phyloP scores from a whole-genome alignment of 2,329 filamentous ascomycete genomes.

The Cladosporium halotolerans region DNA sequence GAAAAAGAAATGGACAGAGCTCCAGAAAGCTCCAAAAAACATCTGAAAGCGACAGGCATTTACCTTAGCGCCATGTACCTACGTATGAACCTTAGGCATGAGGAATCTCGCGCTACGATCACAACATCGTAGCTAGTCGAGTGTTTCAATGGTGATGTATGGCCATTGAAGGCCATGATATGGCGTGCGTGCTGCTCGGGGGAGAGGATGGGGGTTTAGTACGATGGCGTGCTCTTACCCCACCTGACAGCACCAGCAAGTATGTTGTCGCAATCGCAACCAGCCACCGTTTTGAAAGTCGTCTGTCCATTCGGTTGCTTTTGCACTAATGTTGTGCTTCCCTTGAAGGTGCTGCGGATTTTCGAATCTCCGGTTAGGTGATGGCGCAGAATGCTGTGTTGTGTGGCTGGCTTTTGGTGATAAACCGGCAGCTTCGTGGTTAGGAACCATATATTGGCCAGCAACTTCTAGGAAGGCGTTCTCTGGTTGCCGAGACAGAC shows the following conservation, averaged over 20 bases:
- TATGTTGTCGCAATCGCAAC: not conserved
- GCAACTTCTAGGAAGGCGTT: too few relatives aligned
- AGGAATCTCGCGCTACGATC: constrained; percentile 4
- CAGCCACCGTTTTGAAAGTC: too few relatives aligned
- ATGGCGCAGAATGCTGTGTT: too few relatives aligned
- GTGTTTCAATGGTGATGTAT: not conserved
- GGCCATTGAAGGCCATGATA: not conserved
- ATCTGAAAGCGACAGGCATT: not conserved
- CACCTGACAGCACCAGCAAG: not conserved
- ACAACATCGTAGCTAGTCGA: constrained; percentile 1
- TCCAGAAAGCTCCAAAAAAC: not conserved
- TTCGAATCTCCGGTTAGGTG: too few relatives aligned
- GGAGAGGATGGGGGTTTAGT: not conserved
- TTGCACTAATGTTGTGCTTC: too few relatives aligned
- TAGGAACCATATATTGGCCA: too few relatives aligned
- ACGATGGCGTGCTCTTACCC: constrained; percentile 7
- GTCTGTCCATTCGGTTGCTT: too few relatives aligned
- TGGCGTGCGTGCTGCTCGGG: constrained; percentile 4
- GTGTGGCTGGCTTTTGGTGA: too few relatives aligned
- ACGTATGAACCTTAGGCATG: not conserved
- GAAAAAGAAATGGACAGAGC: not conserved
- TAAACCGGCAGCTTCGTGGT: too few relatives aligned
- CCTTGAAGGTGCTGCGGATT: too few relatives aligned
- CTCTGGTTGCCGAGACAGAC: too few relatives aligned
- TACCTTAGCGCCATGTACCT: not conserved